phyloP scores from a whole-genome alignment of 352 stramenopile species.

The Globisporangium megalacanthum region DNA sequence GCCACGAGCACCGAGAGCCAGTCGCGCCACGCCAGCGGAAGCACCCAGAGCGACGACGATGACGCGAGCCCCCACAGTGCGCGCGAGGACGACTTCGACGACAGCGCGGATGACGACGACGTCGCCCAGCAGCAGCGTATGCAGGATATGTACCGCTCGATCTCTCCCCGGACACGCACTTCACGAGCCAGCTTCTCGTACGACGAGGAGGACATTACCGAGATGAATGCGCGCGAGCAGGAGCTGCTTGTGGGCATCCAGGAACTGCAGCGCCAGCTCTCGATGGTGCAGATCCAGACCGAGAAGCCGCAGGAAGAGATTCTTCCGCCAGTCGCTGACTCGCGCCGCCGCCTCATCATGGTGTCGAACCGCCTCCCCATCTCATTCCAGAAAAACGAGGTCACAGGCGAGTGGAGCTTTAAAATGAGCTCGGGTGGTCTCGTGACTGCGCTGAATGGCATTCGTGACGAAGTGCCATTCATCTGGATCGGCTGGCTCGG shows the following conservation, averaged over 20 bases:
- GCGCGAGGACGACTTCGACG: constrained; percentile 9
- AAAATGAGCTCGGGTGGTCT: constrained; percentile 85
- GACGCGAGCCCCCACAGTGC: neutral
- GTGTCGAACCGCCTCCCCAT: constrained; percentile 90
- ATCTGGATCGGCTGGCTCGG: constrained; percentile 89
- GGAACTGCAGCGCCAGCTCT: constrained; percentile 86
- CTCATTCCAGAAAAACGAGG: constrained; percentile 80
- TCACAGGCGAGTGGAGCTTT: constrained; percentile 83
- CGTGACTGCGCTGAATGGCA: constrained; percentile 77
- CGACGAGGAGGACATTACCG: constrained; percentile 58
- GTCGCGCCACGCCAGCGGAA: constrained; percentile 6
- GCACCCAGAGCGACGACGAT: constrained; percentile 4
- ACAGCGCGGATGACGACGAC: constrained; percentile 11
- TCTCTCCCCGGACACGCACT: constrained; percentile 20
- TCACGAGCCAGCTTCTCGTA: constrained; percentile 22
- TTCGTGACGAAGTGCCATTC: constrained; percentile 60
- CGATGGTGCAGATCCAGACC: constrained; percentile 82
- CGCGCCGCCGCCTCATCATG: constrained; percentile 80
- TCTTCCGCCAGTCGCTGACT: constrained; percentile 44
- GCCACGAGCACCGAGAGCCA: constrained; percentile 3
- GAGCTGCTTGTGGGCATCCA: constrained; percentile 90
- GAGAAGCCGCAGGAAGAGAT: constrained; percentile 76
- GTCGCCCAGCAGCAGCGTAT: constrained; percentile 18
- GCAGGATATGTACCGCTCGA: constrained; percentile 18
- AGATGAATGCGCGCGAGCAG: constrained; percentile 82